These are phyloP conservation scores for Phytopythium montanum DNA, from an alignment of 352 stramenopile species.

Conservation along the genomic window DNA sequence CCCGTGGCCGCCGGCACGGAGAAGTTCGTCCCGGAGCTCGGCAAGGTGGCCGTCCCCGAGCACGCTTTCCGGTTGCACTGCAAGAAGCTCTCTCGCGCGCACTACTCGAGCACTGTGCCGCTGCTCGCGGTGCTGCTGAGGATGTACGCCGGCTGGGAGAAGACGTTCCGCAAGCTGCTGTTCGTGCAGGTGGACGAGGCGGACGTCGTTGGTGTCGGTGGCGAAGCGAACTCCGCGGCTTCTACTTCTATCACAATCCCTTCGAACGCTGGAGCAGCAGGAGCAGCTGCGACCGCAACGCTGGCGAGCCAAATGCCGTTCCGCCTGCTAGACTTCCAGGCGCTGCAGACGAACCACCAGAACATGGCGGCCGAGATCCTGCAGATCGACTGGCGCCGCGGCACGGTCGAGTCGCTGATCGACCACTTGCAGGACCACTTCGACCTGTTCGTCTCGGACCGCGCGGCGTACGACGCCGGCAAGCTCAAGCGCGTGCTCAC, in stretches of 20 bases:
- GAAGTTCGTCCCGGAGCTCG: conserved; percentile 33
- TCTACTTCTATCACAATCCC: neutral
- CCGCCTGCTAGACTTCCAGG: conserved; percentile 81
- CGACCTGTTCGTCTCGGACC: conserved; percentile 91
- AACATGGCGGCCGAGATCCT: conserved; percentile 78
- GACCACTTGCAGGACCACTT: conserved; percentile 93
- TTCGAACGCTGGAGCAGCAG: conserved; percentile 4
- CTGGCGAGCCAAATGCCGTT: conserved; percentile 73
- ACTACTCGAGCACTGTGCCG: conserved; percentile 57
- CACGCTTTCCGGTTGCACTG: conserved; percentile 61
- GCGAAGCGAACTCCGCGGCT: neutral
- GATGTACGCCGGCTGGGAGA: conserved; percentile 90
- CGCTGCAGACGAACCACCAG: conserved; percentile 65
- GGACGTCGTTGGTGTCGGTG: neutral
- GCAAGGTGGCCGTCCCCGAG: conserved; percentile 76
- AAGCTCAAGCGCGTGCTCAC: conserved; percentile 78
- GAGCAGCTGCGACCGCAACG: conserved; percentile 9
- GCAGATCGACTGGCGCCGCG: conserved; percentile 84
- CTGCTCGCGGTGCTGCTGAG: conserved; percentile 81
- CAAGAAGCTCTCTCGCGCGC: conserved; percentile 34
- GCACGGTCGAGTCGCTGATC: conserved; percentile 91
- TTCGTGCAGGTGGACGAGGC: conserved; percentile 58
- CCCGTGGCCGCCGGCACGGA: conserved; percentile 20
- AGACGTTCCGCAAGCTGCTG: conserved; percentile 73
- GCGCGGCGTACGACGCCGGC: conserved; percentile 41